Conservation (phyloP, 805 yeast species). For the Suhomyces prunicola region DNA sequence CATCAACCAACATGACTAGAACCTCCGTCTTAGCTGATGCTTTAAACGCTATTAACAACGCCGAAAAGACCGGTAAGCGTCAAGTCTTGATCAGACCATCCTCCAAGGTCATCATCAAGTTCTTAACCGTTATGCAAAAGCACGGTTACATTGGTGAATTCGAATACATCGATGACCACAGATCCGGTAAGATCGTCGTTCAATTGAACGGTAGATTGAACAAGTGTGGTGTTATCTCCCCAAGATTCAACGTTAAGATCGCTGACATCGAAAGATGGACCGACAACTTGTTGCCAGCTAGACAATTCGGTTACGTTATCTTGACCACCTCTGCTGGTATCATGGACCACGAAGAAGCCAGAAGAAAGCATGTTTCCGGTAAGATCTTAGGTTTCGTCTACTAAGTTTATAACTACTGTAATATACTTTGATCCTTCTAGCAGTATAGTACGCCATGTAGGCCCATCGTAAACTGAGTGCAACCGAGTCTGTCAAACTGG, state of each 20-base stretch:
- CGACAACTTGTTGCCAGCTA: slow-evolving; percentile 95
- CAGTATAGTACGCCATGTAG: background rate
- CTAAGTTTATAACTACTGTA: slow-evolving; percentile 39
- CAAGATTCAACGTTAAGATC: slow-evolving; percentile 96
- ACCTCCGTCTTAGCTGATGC: slow-evolving; percentile 37
- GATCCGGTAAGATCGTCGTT: slow-evolving; percentile 36
- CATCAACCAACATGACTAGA: slow-evolving; percentile 26
- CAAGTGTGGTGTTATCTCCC: slow-evolving; percentile 98
- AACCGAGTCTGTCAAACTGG: background rate
- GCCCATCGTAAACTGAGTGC: background rate
- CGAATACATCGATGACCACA: slow-evolving; percentile 37
- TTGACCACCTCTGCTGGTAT: slow-evolving; percentile 99
- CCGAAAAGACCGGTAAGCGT: slow-evolving; percentile 37
- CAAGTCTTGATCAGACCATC: slow-evolving; percentile 37
- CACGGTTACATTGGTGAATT: slow-evolving; percentile 38
- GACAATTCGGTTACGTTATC: slow-evolving; percentile 98
- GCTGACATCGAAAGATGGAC: slow-evolving; percentile 98
- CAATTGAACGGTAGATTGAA: slow-evolving; percentile 53
- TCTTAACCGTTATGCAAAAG: slow-evolving; percentile 30
- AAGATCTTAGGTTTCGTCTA: slow-evolving; percentile 97
- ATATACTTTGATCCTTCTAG: background rate
- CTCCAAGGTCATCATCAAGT: slow-evolving; percentile 32
- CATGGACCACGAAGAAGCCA: slow-evolving; percentile 99
- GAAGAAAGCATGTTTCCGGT: slow-evolving; percentile 99
- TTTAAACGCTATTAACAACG: slow-evolving; percentile 35